Evolutionary conservation across 139 green algal genomes (phyloP).

Genomic region (Chlamydomonas applanata): DNA sequence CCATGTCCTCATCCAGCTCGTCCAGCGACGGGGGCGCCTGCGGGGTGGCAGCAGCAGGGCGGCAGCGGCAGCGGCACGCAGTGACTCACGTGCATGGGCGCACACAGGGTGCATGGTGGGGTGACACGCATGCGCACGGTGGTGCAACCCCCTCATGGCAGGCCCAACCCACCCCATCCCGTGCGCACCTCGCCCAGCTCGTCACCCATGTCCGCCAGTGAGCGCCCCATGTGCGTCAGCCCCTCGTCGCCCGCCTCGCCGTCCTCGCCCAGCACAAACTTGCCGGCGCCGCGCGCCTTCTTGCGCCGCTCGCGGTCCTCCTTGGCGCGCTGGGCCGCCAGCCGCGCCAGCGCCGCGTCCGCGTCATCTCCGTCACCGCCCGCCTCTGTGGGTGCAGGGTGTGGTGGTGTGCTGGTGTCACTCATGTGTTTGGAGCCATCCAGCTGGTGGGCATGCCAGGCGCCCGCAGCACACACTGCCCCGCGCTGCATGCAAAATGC

Average conservation of each 20-base stretch:
- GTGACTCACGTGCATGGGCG: too few species aligned
- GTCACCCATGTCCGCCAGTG: constrained; percentile 29
- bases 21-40: constrained; percentile 21
- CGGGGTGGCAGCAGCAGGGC: neutral
- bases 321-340: constrained; percentile 53
- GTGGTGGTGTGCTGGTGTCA: too few species aligned
- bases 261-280: constrained; percentile 76
- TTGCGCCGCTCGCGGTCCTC: constrained; percentile 16
- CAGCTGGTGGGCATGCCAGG: too few species aligned
- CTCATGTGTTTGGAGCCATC: too few species aligned
- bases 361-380: constrained; percentile 61
- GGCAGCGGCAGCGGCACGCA: neutral
- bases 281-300: constrained; percentile 33
- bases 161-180: too few species aligned
- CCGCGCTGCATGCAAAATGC: too few species aligned
- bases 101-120: too few species aligned
- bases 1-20: constrained; percentile 52
- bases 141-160: too few species aligned
- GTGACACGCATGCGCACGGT: too few species aligned
- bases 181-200: constrained; percentile 26
- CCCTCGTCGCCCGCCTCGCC: constrained; percentile 37
- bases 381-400: constrained; percentile 52
- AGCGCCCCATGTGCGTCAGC: constrained; percentile 35
- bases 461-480: too few species aligned
- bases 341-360: constrained; percentile 79